Conservation (phyloP, 139 green algal species). For the Prasinococcaceae sp. region DNA sequence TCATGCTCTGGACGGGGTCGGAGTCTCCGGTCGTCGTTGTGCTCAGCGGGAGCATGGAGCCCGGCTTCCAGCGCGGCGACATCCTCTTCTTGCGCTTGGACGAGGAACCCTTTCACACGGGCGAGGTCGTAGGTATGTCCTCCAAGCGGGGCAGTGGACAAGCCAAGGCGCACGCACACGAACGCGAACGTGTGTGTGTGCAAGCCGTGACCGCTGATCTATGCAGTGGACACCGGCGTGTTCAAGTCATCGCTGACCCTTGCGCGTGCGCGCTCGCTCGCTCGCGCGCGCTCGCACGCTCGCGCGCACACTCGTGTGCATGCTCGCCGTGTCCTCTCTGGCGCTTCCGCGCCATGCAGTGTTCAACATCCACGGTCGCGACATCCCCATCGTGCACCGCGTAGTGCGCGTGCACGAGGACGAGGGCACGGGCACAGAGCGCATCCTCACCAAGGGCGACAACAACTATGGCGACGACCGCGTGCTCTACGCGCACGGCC, state of each 20-base stretch:
- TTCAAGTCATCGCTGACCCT: no score
- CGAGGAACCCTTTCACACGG: constrained; percentile 37
- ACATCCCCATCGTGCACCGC: constrained; percentile 95
- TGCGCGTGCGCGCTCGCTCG: no score
- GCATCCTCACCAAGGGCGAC: constrained; percentile 89
- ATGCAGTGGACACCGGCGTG: no score
- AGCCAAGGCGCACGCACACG: no score
- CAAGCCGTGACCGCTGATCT: no score
- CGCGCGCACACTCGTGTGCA: no score
- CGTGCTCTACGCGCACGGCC: constrained; percentile 65
- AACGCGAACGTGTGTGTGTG: no score
- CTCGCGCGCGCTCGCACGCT: no score
- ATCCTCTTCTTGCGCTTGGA: constrained; percentile 92
- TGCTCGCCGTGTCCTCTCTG: no score
- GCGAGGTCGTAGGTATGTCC: constrained; percentile 76
- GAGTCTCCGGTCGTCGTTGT: constrained; percentile 96
- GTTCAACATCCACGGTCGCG: constrained; percentile 49
- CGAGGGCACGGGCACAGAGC: constrained; percentile 18
- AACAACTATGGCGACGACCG: constrained; percentile 92
- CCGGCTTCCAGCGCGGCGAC: constrained; percentile 85
- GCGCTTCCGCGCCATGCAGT: no score
- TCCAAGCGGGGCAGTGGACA: no score
- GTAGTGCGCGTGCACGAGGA: constrained; percentile 67
- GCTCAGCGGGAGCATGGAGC: constrained; percentile 94
- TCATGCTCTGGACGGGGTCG: constrained; percentile 82